Evolutionary conservation across 2,329 filamentous ascomycete species (phyloP), one percentile per base, ranked within the genome.

Genomic region (Hymenoscyphus scutula): DNA sequence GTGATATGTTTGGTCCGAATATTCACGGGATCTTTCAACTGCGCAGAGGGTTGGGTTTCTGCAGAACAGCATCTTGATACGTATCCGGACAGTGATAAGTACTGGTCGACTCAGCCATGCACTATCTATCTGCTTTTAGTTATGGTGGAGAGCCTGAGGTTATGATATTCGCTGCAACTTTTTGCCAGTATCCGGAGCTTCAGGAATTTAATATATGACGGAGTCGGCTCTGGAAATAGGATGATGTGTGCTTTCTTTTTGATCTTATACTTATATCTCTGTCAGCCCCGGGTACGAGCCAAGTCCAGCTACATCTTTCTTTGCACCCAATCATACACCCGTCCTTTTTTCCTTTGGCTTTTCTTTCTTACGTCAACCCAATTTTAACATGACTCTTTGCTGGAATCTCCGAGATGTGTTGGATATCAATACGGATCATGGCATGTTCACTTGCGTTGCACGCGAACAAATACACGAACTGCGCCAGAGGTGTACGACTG

Each of bases 401-500:
- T 62, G 51, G 48, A 53, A 62, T 53, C 59, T 59, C 15, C 56
- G 56, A 17, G 27, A 59, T 19, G 32, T 59, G 11, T 53, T 62
- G 15, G 27, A 37, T 19, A 55, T 62, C 30, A 34, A 60, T 54
- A 56, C 53, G 32, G 57, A 63, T 15, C 11, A 41, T 15, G 25
- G 34, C 23, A n/a, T 19, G 23, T 56, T 62, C 27, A 48, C 37
- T 15, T 62, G 61, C 29, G 27, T 59, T 6, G 56, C 29, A 25
- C 27, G n/a, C 15, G 27, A 55, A 13, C 45, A 59, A 17, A 56
- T 55, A 13, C 48, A 32, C 6, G 32, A 34, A 37, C 13, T 19
- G 11, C 8, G 29, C 1, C 29, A 34, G 32, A 45, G 29, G 59
- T 63, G 61, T 19, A 25, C 30, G 17, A 63, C 57, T 53, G 10